A percentile compares a stretch with the other conserved stretches of the same genome.
Conservation (phyloP, 257 asterid species). For the Solanum sejunctum region DNA sequence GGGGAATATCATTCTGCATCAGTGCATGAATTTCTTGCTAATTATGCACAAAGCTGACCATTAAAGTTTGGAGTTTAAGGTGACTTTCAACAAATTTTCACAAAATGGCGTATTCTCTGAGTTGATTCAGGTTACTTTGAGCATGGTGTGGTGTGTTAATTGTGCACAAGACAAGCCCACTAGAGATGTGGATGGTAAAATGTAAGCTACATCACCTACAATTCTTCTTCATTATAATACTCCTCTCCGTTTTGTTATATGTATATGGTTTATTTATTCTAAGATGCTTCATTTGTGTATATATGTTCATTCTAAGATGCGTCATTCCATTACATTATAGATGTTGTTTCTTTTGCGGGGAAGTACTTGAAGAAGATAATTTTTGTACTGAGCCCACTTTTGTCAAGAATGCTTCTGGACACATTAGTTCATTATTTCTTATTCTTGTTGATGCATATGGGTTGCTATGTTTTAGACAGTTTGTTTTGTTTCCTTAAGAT, state of each 20-base stretch:
- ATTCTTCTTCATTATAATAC: neutral
- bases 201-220: constrained; percentile 20
- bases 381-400: constrained; percentile 45
- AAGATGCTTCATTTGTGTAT: neutral
- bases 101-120: neutral
- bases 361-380: constrained; percentile 46
- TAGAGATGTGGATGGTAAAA: constrained; percentile 23
- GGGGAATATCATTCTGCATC: neutral
- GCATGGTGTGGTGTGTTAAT: constrained; percentile 33
- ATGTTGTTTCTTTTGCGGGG: constrained; percentile 58
- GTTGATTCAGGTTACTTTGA: constrained; percentile 13
- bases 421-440: constrained; percentile 24
- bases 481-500: neutral
- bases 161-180: constrained; percentile 24
- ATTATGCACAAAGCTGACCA: neutral
- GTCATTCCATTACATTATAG: constrained; percentile 16
- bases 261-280: neutral
- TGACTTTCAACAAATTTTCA: neutral
- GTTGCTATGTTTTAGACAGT: neutral
- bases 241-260: neutral
- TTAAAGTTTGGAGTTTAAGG: neutral
- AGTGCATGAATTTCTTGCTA: neutral
- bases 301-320: neutral
- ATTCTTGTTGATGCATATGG: neutral
- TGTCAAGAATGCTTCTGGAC: constrained; percentile 47